Evolutionary conservation across 140 eudicot species (phyloP).

Genomic region (Ambrosia hybrid): DNA sequence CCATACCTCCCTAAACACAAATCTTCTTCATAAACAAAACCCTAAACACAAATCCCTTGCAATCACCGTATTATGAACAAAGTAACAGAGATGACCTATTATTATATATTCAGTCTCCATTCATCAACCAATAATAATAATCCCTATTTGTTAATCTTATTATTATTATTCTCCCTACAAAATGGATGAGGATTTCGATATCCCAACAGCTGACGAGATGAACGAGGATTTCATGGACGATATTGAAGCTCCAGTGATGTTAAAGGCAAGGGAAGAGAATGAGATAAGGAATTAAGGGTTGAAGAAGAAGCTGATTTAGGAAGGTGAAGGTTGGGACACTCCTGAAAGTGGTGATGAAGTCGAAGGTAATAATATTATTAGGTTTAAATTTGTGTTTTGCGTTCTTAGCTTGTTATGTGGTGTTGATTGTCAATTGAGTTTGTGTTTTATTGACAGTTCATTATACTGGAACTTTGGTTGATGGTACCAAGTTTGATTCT

Average conservation of each 20-base stretch:
- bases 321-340: constrained; percentile 83
- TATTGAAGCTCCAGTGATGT: constrained; percentile 35
- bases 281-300: constrained; percentile 76
- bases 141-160: too few species aligned
- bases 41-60: too few species aligned
- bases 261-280: constrained; percentile 92
- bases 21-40: too few species aligned
- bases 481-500: constrained; percentile 85
- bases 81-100: too few species aligned
- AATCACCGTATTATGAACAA: too few species aligned
- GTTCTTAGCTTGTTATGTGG: background rate
- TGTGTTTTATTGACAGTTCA: constrained; percentile 51
- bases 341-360: constrained; percentile 95
- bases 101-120: too few species aligned
- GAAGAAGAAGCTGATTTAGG: constrained; percentile 90
- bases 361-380: constrained; percentile 46
- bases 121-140: too few species aligned
- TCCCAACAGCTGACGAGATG: constrained; percentile 63
- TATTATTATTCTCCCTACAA: background rate
- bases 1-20: too few species aligned
- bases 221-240: constrained; percentile 62
- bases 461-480: constrained; percentile 83
- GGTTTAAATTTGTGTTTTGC: background rate
- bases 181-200: constrained; percentile 86
- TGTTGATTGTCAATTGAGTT: constrained; percentile 3